Conservation (phyloP, 805 yeast genomes). For the Kluyveromyces wickerhamii region DNA sequence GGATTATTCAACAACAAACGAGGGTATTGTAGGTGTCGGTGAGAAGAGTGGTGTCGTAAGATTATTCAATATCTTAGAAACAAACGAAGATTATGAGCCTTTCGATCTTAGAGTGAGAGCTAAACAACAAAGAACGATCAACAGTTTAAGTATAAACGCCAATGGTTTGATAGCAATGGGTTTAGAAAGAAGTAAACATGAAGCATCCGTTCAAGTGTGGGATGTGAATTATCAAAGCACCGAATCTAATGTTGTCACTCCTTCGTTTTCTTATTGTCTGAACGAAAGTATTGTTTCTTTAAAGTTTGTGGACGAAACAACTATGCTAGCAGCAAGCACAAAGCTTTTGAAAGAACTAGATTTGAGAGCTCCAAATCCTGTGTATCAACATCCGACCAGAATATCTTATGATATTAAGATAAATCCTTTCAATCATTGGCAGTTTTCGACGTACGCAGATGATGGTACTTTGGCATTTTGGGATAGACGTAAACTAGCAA, state of each 20-base stretch:
- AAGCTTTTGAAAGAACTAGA: conserved; percentile 76
- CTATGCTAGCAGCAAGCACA: conserved; percentile 64
- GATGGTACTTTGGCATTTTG: conserved; percentile 79
- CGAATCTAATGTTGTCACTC: conserved; percentile 45
- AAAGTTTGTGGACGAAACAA: conserved; percentile 54
- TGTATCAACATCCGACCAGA: conserved; percentile 67
- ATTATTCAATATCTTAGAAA: conserved; percentile 47
- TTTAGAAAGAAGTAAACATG: conserved; percentile 68
- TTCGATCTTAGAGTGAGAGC: conserved; percentile 37
- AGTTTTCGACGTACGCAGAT: conserved; percentile 70
- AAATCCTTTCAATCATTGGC: conserved; percentile 59
- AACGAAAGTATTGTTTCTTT: conserved; percentile 71
- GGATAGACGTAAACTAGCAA: conserved; percentile 59
- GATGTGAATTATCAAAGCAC: conserved; percentile 55
- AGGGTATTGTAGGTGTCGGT: conserved; percentile 67
- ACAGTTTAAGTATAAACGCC: conserved; percentile 60
- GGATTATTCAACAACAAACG: conserved; percentile 46
- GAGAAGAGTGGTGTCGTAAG: conserved; percentile 61
- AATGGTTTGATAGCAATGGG: conserved; percentile 67
- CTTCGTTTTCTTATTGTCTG: conserved; percentile 50
- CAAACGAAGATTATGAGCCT: conserved; percentile 12
- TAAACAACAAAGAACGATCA: conserved; percentile 66
- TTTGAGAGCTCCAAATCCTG: conserved; percentile 53
- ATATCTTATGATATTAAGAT: conserved; percentile 59
- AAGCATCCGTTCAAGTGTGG: conserved; percentile 72